Percentiles rank a stretch among this genome's conserved stretches.
These are phyloP conservation scores for Aphanomyces euteiches DNA, from an alignment of 352 stramenopile species.

Conservation along the genomic window DNA sequence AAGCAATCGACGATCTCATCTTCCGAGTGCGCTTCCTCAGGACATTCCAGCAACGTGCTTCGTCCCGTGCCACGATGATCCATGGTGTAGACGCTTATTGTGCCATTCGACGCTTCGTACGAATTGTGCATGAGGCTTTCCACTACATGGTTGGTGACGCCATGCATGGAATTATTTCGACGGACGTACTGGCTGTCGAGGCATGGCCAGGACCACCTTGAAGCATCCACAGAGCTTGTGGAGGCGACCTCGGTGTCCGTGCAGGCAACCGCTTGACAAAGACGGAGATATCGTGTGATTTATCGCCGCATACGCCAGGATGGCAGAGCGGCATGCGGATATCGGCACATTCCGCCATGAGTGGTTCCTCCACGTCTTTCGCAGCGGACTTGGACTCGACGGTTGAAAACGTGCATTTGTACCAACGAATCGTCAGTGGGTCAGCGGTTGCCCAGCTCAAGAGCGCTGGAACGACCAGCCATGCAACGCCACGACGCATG, in stretches of 20 bases:
- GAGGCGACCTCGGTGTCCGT: neutral
- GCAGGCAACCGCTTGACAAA: slow-evolving; percentile 34
- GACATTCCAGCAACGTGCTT: slow-evolving; percentile 41
- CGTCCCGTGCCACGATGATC: slow-evolving; percentile 49
- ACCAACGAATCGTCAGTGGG: too few relatives aligned
- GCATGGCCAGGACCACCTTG: slow-evolving; percentile 40
- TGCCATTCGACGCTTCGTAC: slow-evolving; percentile 32
- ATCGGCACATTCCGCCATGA: slow-evolving; percentile 1
- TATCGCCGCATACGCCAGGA: slow-evolving; percentile 23
- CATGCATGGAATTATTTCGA: neutral
- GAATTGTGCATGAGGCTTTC: slow-evolving; percentile 38
- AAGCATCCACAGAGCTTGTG: slow-evolving; percentile 42
- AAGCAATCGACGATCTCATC: neutral
- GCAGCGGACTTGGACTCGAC: too few relatives aligned
- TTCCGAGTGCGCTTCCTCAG: slow-evolving; percentile 24
- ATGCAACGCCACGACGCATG: too few relatives aligned
- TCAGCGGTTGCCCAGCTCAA: too few relatives aligned
- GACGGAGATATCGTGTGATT: slow-evolving; percentile 36
- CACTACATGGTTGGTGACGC: slow-evolving; percentile 31
- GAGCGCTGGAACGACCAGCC: too few relatives aligned
- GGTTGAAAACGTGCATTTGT: too few relatives aligned
- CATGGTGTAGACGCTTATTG: slow-evolving; percentile 54
- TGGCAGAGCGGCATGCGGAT: slow-evolving; percentile 17
- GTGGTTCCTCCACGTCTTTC: too few relatives aligned
- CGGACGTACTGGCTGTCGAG: slow-evolving; percentile 39